Evolutionary conservation across 306 rosid species (phyloP).

Genomic region (Dryas alaskensis): DNA sequence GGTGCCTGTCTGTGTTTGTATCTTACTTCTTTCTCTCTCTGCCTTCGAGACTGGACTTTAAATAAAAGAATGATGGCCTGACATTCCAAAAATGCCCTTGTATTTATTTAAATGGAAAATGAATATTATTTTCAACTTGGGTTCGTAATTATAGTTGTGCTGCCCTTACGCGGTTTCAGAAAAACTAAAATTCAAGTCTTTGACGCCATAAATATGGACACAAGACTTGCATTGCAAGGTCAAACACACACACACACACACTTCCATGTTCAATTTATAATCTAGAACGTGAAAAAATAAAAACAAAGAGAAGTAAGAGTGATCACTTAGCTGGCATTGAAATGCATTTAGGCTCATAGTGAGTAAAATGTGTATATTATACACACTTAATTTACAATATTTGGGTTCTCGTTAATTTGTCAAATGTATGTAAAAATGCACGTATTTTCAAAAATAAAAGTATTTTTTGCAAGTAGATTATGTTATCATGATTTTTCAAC

Average conservation of each 20-base stretch:
- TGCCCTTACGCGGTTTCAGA: constrained; percentile 23
- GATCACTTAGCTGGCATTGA: no score
- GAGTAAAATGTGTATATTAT: no score
- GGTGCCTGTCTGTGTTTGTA: constrained; percentile 1
- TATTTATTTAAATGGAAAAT: neutral
- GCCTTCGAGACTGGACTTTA: constrained; percentile 25
- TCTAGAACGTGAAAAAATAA: neutral
- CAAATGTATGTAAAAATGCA: no score
- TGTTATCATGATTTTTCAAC: no score
- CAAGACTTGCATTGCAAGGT: neutral
- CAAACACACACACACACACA: constrained; percentile 1
- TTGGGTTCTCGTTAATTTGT: no score
- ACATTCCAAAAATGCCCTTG: constrained; percentile 56
- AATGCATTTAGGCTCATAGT: no score
- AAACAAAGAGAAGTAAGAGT: neutral
- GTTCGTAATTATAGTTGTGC: neutral
- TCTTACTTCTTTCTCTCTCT: constrained; percentile 20
- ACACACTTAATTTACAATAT: no score
- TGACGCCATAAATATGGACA: neutral
- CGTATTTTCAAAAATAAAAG: no score
- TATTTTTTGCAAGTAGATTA: no score
- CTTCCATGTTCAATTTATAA: no score
- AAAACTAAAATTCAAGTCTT: neutral
- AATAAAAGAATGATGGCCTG: constrained; percentile 11
- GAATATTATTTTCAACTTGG: neutral